Evolutionary conservation across 352 stramenopile species (phyloP), one percentile per base, ranked within the genome.

Genomic region (Elongisporangium senticosum): DNA sequence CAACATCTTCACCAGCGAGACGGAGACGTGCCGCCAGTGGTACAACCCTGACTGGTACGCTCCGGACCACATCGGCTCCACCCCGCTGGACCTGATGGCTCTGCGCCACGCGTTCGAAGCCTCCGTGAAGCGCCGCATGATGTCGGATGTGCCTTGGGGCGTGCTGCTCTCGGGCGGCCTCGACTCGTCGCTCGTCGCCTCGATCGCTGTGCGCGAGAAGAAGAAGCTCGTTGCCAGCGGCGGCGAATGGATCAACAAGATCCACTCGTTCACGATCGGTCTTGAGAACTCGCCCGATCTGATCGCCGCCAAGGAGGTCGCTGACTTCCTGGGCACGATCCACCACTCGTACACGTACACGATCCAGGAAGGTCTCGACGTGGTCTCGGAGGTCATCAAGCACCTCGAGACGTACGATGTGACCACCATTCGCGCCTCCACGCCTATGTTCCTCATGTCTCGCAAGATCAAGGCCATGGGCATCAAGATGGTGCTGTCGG

Each of bases 391-490:
- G 61, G 96, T 99, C 40, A 98, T 99, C 72, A 97, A 98, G 65
- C 86, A 96, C 71, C 64, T 99, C 5, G 97, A 99, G 82, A 99
- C 97, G 24, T 99, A 99, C 71, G 97, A 99, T 71, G 75, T 98
- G 5, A 99, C 97, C 22, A 99, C 97, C 1, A 98, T 99, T 65
- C 91, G 97, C 51, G 96, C 97, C 2, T 97, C 92, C 0, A 99
- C 96, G 21, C 97, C 97, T n/a, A 99, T 99, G 97, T 99, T 99
- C 75, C 81, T 99, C 52, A 99, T 99, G 97, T 83, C 88, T 7
- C 77, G 97, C 51, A 99, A 99, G 86, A 99, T 99, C 73, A 99
- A 99, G 81, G 97, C 97, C 52, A 98, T 99, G 95, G 97, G 97
- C 50, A 98, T 99, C 67, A 99, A 99, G 79, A 99, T 99, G 97